Conservation (phyloP, 768 basidiomycete species). For the Kwoniella botswanensis region DNA sequence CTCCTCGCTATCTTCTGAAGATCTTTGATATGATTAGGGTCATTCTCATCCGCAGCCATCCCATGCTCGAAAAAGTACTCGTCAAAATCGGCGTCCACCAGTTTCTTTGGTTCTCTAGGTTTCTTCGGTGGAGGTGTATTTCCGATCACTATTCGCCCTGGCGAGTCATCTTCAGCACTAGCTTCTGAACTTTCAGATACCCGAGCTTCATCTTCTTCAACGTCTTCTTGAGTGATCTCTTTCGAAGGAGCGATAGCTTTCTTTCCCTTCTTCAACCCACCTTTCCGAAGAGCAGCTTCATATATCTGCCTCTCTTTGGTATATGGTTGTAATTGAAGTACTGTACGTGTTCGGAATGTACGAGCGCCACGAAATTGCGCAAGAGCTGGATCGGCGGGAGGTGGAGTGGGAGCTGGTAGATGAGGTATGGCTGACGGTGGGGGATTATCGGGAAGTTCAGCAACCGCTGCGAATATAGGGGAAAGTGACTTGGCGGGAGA, state of each 20-base stretch:
- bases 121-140: conserved; percentile 22
- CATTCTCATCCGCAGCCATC: conserved; percentile 31
- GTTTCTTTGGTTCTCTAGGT: conserved; percentile 14
- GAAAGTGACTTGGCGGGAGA: conserved; percentile 17
- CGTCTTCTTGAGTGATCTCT: conserved; percentile 40
- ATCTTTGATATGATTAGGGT: conserved; percentile 21
- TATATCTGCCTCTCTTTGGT: conserved; percentile 53
- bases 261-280: conserved; percentile 47
- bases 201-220: conserved; percentile 33
- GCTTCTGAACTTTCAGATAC: conserved; percentile 21
- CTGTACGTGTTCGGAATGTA: conserved; percentile 53
- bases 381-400: conserved; percentile 35
- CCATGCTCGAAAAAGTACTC: conserved; percentile 45
- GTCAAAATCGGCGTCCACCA: conserved; percentile 41
- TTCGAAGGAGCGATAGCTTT: conserved; percentile 31
- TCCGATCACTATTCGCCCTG: conserved; percentile 37
- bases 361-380: conserved; percentile 44
- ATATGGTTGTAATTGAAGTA: conserved; percentile 56
- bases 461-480: conserved; percentile 14
- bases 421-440: not conserved
- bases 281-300: conserved; percentile 49
- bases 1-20: conserved; percentile 44
- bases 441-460: not conserved
- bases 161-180: conserved; percentile 20
- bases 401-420: conserved; percentile 13